Evolutionary conservation across 2,329 filamentous ascomycete species (phyloP).

Genomic region (Exophiala alcalophila): DNA sequence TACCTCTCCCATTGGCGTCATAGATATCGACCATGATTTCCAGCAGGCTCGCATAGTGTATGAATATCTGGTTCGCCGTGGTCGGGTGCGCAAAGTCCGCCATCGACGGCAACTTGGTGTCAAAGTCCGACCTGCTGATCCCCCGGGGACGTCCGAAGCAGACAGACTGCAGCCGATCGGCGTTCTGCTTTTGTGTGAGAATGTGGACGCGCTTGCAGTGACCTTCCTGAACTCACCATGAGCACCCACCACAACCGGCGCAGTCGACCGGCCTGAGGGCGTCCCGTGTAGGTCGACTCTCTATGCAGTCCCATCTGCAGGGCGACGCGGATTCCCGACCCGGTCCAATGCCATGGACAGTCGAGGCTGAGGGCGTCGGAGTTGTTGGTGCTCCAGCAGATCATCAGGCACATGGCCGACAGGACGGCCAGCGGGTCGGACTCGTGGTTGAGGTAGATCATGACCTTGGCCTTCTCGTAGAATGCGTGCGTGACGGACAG

Average conservation of each 20-base stretch:
- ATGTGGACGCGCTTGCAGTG: too few species aligned
- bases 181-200: too few species aligned
- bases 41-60: too few species aligned
- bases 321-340: constrained; percentile 25
- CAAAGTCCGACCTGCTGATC: too few species aligned
- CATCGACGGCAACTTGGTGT: too few species aligned
- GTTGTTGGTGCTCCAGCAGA: constrained; percentile 22
- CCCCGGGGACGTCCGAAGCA: too few species aligned
- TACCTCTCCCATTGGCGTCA: too few species aligned
- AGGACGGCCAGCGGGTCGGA: constrained; percentile 18
- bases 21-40: too few species aligned
- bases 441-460: constrained; percentile 28
- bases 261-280: constrained; percentile 3
- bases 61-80: too few species aligned
- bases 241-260: constrained; percentile 25
- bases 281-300: constrained; percentile 25
- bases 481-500: constrained; percentile 10
- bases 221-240: constrained; percentile 22
- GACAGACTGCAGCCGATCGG: too few species aligned
- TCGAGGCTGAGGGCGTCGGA: constrained; percentile 24
- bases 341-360: constrained; percentile 29
- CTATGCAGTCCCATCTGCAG: constrained; percentile 31
- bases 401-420: constrained; percentile 27
- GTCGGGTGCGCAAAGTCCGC: too few species aligned
- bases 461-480: constrained; percentile 28